phyloP scores from a whole-genome alignment of 2,329 filamentous ascomycete species.

The Coleophoma eucalyptorum region DNA sequence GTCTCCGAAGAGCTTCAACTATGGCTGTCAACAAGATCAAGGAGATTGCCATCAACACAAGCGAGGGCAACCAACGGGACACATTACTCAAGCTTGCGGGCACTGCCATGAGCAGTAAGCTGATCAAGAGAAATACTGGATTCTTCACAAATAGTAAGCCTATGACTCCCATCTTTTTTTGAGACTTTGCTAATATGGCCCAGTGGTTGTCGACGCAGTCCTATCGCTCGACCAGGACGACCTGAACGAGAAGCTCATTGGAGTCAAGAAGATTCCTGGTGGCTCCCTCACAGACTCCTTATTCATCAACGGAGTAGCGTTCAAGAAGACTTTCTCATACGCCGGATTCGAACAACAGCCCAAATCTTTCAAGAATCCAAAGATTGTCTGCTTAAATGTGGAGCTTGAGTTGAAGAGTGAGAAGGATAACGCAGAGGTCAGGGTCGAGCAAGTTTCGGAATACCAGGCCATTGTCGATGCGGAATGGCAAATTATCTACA shows the following conservation, averaged over 20 bases:
- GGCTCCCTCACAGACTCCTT: slow-evolving; percentile 94
- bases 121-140: slow-evolving; percentile 93
- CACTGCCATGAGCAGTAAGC: slow-evolving; percentile 98
- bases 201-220: slow-evolving; percentile 97
- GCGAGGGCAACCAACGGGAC: slow-evolving; percentile 79
- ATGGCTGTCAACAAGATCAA: slow-evolving; percentile 99
- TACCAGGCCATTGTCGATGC: slow-evolving; percentile 99
- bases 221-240: slow-evolving; percentile 94
- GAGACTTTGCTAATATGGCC: slow-evolving; percentile 22
- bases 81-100: slow-evolving; percentile 86
- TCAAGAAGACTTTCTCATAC: slow-evolving; percentile 99
- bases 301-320: slow-evolving; percentile 96
- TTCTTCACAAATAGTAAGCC: slow-evolving; percentile 94
- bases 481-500: slow-evolving; percentile 99
- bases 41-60: slow-evolving; percentile 88
- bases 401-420: slow-evolving; percentile 98
- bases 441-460: slow-evolving; percentile 96
- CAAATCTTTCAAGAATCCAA: slow-evolving; percentile 89
- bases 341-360: slow-evolving; percentile 99
- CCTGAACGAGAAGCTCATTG: slow-evolving; percentile 96
- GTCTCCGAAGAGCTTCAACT: slow-evolving; percentile 76
- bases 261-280: slow-evolving; percentile 96
- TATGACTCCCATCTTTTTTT: slow-evolving; percentile 6
- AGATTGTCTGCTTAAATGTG: slow-evolving; percentile 96
- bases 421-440: slow-evolving; percentile 98